Evolutionary conservation across 805 yeast genomes (phyloP).

Genomic region (Metschnikowia kofuensis): DNA sequence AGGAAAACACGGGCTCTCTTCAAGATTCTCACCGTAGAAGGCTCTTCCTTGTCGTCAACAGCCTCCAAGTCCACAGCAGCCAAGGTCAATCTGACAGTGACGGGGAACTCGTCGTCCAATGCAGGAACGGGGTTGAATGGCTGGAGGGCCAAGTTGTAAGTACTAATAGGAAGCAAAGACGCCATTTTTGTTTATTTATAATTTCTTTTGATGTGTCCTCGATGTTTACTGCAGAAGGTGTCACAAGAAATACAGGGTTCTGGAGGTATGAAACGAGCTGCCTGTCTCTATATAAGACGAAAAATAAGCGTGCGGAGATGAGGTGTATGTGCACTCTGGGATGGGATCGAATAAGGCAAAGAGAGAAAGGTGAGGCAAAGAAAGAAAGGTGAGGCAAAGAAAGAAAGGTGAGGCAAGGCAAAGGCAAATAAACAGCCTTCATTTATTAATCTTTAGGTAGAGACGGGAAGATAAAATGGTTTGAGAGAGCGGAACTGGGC

Average conservation of each 20-base stretch:
- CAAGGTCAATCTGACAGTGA: conserved; percentile 85
- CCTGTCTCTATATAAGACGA: not conserved
- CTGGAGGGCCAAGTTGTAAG: conserved; percentile 77
- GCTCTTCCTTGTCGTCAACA: conserved; percentile 73
- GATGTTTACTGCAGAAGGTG: not conserved
- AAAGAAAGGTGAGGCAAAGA: no score
- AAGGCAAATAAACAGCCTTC: no score
- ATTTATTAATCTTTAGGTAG: no score
- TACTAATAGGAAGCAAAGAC: conserved; percentile 75
- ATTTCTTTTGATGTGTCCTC: not conserved
- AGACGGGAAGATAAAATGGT: no score
- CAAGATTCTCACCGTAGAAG: conserved; percentile 86
- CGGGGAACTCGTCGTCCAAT: conserved; percentile 80
- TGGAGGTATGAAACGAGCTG: not conserved
- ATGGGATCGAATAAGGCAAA: not conserved
- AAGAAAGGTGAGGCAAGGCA: no score
- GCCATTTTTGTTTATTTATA: conserved; percentile 46
- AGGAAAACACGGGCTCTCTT: conserved; percentile 54
- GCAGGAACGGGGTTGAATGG: conserved; percentile 91
- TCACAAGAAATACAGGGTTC: no score
- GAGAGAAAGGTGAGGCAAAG: no score
- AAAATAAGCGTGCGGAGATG: conserved; percentile 8
- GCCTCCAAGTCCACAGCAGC: conserved; percentile 94
- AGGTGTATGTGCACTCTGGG: conserved; percentile 7
- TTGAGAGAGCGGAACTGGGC: no score